Evolutionary conservation across 1,284 basidiomycete genomes (phyloP), one percentile per base, ranked within the genome.

Genomic region (Marasmius oreades): DNA sequence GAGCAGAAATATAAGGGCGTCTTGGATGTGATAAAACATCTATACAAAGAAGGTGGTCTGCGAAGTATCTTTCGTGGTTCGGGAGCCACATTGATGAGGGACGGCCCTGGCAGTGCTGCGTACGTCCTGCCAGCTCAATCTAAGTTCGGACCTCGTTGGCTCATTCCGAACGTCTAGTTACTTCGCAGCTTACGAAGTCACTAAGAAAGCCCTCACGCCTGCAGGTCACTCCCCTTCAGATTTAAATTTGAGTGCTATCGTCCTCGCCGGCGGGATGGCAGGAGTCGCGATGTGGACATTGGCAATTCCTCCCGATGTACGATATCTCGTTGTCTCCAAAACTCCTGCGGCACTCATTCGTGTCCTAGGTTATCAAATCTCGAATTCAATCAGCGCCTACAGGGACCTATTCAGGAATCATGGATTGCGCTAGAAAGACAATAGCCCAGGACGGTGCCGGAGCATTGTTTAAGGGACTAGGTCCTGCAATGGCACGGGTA

Each of bases 211-310:
- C 8, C 74, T 99, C 58, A 93, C 87, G 46, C 92, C 93, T 22
- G 83, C 82, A 46, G 89, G 88, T 31, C 79, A 88, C 37, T 85
- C 85, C 11, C 79, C 92, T 3, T 81, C 86, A 34, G 86, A 97
- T 56, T 80, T 99, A 59, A 93, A 95, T 67, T 79, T 99, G 37
- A 79, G 90, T 46, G 90, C 92, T 28, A 86, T 99, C 66, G 90
- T 98, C 66, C 67, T 95, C 53, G 94, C 97, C 45, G 97, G 97
- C 67, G 96, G 95, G 60, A 87, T 86, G 54, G 97, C 97, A 7
- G 97, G 97, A 67, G 86, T 99, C 34, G 94, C 95, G 46, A 99
- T 99, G 97, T 98, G 95, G 95, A 80, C 91, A 33, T 79, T 97
- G 63, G 95, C 92, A 31, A 96, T 98, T 63, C 95, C 95, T 53